Evolutionary conservation across 768 basidiomycete genomes (phyloP), one percentile per base, ranked within the genome.

Genomic region (Russula foetens): DNA sequence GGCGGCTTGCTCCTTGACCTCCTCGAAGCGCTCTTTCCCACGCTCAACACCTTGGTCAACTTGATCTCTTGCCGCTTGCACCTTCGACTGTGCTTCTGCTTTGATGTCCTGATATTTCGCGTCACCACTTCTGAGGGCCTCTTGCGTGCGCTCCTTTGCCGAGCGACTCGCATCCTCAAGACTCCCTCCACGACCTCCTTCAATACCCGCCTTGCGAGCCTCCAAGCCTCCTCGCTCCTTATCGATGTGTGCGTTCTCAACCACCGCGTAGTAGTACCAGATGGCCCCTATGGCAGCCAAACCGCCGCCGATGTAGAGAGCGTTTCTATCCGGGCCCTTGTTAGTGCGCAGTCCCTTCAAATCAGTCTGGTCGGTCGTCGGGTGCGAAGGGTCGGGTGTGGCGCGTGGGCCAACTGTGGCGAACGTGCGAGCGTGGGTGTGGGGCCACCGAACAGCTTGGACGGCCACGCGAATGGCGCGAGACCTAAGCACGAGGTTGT

Each of bases 201-300:
- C 35, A 7, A 6, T 23, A 9, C 46, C n/a, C 19, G 24, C 39
- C 39, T 24, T 52, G 49, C 26, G 29, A n/a, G 3, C 26, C 29
- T n/a, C 49, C 35, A 9, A 11, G 24, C 38, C 49, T 5, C n/a
- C 47, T 41, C 41, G 24, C 15, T 44, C 38, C 26, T 33, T 29
- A 2, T 53, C 62, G n/a, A 33, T 28, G 54, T 12, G 54, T 11
- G n/a, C 28, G 7, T 7, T 26, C 26, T 62, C 56, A 26, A 15
- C n/a, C 23, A 12, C 23, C 29, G n/a, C 9, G 33, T 62, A 64
- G 50, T 58, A 64, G 52, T 64, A 64, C 60, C 55, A 62, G 48
- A 56, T n/a, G n/a, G 54, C 60, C 1, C 54, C 60, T 26, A 43
- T n/a, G 44, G 50, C 60, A 8, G 55, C 60, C n/a, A 56, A 17